A percentile compares a stretch with the other conserved stretches of the same genome.
phyloP scores from a whole-genome alignment of 2,329 filamentous ascomycete species.

The Beauveria australis region DNA sequence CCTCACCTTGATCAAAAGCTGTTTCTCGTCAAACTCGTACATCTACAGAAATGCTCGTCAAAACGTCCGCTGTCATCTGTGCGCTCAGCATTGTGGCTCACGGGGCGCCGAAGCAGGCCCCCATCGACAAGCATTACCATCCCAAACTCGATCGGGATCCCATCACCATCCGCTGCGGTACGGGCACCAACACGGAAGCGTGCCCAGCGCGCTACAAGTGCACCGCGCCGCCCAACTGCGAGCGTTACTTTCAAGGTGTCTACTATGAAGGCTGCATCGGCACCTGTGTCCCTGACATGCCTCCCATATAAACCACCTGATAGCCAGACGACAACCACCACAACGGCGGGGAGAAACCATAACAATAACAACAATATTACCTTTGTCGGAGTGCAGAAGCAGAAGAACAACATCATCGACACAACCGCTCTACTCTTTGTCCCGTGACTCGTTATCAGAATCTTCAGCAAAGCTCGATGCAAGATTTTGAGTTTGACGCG shows the following conservation, averaged over 20 bases:
- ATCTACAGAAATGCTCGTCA: not conserved
- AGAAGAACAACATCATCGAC: not conserved
- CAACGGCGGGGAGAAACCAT: not conserved
- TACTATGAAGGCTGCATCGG: constrained; percentile 11
- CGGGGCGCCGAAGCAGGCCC: not conserved
- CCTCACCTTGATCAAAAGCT: not conserved
- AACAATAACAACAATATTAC: not conserved
- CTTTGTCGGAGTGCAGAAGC: not conserved
- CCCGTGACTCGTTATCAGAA: not conserved
- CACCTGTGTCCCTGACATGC: constrained; percentile 7
- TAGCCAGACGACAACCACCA: not conserved
- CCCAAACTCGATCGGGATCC: not conserved
- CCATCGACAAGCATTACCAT: not conserved
- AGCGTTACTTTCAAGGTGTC: constrained; percentile 4
- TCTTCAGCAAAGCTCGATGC: not conserved
- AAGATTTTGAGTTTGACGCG: constrained; percentile 1
- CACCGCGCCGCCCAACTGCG: constrained; percentile 8
- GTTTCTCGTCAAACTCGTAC: not conserved
- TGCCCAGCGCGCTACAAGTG: constrained; percentile 6
- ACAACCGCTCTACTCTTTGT: not conserved
- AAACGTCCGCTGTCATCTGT: not conserved
- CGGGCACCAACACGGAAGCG: constrained; percentile 7
- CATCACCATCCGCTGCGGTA: constrained; percentile 10
- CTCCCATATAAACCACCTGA: not conserved
- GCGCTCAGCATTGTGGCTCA: not conserved